Conservation (phyloP, 1,284 basidiomycete species). For the Tilletiopsis washingtonensis region DNA sequence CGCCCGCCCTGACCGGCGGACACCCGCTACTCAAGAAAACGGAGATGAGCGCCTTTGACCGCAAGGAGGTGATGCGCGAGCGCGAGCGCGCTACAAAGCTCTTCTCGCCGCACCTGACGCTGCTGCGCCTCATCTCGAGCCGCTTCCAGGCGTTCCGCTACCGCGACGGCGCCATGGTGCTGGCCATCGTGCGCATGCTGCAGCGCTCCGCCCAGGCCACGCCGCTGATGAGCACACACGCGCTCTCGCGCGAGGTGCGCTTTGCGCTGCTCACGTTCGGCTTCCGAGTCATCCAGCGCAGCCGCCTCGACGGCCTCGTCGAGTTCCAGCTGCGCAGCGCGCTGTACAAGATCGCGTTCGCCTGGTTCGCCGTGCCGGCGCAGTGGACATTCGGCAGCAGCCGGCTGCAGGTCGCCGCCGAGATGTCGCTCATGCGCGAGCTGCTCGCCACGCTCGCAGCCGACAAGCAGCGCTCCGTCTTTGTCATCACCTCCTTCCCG, state of each 20-base stretch:
- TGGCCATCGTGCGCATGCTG: constrained; percentile 74
- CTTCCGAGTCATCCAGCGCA: constrained; percentile 83
- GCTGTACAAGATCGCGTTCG: constrained; percentile 71
- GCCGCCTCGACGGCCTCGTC: constrained; percentile 72
- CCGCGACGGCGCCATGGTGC: constrained; percentile 72
- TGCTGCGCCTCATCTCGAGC: constrained; percentile 84
- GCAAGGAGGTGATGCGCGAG: constrained; percentile 69
- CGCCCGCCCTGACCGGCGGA: constrained; percentile 54
- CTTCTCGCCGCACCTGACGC: constrained; percentile 64
- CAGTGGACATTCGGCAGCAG: constrained; percentile 86
- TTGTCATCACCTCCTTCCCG: constrained; percentile 28
- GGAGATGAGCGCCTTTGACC: constrained; percentile 84
- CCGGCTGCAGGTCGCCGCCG: constrained; percentile 76
- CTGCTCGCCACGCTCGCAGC: constrained; percentile 68
- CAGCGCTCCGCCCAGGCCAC: constrained; percentile 52
- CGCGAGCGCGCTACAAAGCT: constrained; percentile 64
- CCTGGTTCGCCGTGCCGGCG: constrained; percentile 65
- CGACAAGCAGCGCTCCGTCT: constrained; percentile 59
- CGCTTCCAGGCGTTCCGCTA: constrained; percentile 89
- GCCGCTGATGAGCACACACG: constrained; percentile 65
- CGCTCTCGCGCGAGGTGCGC: constrained; percentile 77
- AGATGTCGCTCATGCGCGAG: constrained; percentile 77
- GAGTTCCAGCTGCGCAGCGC: constrained; percentile 70
- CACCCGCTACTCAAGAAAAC: constrained; percentile 83
- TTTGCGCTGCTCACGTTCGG: constrained; percentile 86